Base-by-base conservation (phyloP, 441 rosid genomes). In the Omphalea diandra region DNA sequence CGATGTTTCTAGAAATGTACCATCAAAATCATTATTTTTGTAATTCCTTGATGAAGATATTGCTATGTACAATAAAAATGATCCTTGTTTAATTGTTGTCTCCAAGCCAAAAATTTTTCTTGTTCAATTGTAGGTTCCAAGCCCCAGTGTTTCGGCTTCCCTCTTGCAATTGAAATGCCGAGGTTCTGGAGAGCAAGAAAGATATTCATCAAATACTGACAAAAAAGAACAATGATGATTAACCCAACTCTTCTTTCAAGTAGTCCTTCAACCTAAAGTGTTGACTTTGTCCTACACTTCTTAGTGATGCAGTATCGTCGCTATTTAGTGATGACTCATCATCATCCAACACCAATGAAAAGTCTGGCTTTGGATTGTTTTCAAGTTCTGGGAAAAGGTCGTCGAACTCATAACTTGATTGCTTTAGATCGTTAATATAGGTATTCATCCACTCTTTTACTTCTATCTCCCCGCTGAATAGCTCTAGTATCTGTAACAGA, bases 311-410 rank as follows among this genome's bases (percentile, higher is more conserved):
- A 73, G 75, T 70, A 81, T 83, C 93, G 44, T 63, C 57, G 75
- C n/a, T 50, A 50, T 50, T 29, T 59, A 82, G 70, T 1, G 74
- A 63, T 22, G 90, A 82, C 57, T 76, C 78, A 11, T 78, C 83
- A 64, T 79, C 81, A 57, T 83, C 81, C 33, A 69, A 84, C 10
- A 76, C 87, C 38, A 87, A n/a, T 12, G 93, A 89, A 1, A 85
- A 75, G 58, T 82, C 78, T 47, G 85, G 52, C 63, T 84, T 86
- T 26, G 77, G 67, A 36, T 80, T 89, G 14, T 82, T 62, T 43
- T 74, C 80, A 27, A 81, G 78, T 68, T 78, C 71, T 8, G 88
- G 86, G 67, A 79, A 78, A 54, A 84, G 84, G 73, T 91, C 93
- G 54, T 88, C 97, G 4, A 82, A 85, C 52, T 69, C 77, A 20